Base-by-base conservation (phyloP, 1,284 basidiomycete species). In the Ustilago tritici region DNA sequence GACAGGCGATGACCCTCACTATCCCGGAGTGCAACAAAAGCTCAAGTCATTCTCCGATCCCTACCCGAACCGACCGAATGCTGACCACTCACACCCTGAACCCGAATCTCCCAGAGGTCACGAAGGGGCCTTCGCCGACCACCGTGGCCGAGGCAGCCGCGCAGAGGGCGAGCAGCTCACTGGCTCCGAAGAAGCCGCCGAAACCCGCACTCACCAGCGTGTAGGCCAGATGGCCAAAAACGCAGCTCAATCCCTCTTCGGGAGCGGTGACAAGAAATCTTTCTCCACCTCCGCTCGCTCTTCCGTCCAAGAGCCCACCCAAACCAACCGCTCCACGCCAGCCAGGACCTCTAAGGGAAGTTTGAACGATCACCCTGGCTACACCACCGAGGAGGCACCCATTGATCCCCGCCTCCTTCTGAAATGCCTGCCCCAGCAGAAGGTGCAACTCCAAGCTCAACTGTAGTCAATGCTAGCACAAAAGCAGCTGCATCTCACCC, bases 361-460 rank as follows among this genome's bases (percentile, higher is more conserved):
- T 46, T 3, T 70, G 17, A 57, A 35, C 34, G 46, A 76, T 14
- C 75, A 78, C 32, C 77, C 78, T 1, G 71, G 74, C 23, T 81
- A 81, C 70, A 79, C 78, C 31, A 65, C 73, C 11, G 71, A n/a
- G 12, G 61, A 73, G 23, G 78, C 79, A 1, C 79, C 79, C 35
- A 70, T 81, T 57, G 70, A 79, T 46, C 70, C 70, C 6, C 55
- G 52, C 9, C 61, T 17, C 79, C 79, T 5, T 67, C 61, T 3
- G 59, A 73, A 56, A 78, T 77, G 73, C 79, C 78, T 14, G 31
- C 63, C 31, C 70, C 76, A 0, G 19, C 59, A 8, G 57, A 68
- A 41, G 40, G 41, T 31, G 49, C 68, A 15, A 58, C 12, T 14
- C 70, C 70, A 12, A 64, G 52, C 9, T 68, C 67, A 12, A 52